phyloP scores from a whole-genome alignment of 768 basidiomycete species.

The Phylloporus scabripes region DNA sequence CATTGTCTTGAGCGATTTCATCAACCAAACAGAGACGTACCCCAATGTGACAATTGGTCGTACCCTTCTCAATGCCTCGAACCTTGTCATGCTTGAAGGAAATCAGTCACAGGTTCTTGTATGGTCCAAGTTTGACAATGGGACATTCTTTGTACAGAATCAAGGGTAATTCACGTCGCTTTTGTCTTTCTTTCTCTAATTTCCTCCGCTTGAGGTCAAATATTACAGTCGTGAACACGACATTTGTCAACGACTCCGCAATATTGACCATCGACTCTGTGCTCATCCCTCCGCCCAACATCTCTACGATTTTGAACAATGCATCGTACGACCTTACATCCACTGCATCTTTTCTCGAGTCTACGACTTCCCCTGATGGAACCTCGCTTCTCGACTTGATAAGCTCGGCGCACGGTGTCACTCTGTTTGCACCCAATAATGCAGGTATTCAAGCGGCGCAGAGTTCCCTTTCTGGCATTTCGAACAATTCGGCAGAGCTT shows the following conservation, averaged over 20 bases:
- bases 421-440: slow-evolving; percentile 62
- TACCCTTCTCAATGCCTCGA: slow-evolving; percentile 50
- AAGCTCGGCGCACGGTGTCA: slow-evolving; percentile 47
- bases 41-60: slow-evolving; percentile 62
- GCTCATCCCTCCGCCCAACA: slow-evolving; percentile 46
- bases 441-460: slow-evolving; percentile 39
- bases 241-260: slow-evolving; percentile 35
- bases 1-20: slow-evolving; percentile 48
- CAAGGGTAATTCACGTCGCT: slow-evolving; percentile 34
- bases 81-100: slow-evolving; percentile 51
- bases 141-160: slow-evolving; percentile 44
- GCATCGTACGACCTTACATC: slow-evolving; percentile 38
- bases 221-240: slow-evolving; percentile 35
- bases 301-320: slow-evolving; percentile 37
- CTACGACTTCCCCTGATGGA: slow-evolving; percentile 23
- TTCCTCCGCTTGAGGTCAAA: slow-evolving; percentile 22
- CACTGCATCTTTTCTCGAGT: slow-evolving; percentile 11
- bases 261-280: slow-evolving; percentile 49
- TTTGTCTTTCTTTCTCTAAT: neutral
- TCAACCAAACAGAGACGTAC: slow-evolving; percentile 36
- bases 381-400: slow-evolving; percentile 22
- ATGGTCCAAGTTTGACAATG: slow-evolving; percentile 36
- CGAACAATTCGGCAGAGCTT: slow-evolving; percentile 44
- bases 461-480: slow-evolving; percentile 29
- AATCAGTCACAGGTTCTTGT: slow-evolving; percentile 52